Conservation (phyloP, 1,284 basidiomycete species). For the Jaminaea rosea region DNA sequence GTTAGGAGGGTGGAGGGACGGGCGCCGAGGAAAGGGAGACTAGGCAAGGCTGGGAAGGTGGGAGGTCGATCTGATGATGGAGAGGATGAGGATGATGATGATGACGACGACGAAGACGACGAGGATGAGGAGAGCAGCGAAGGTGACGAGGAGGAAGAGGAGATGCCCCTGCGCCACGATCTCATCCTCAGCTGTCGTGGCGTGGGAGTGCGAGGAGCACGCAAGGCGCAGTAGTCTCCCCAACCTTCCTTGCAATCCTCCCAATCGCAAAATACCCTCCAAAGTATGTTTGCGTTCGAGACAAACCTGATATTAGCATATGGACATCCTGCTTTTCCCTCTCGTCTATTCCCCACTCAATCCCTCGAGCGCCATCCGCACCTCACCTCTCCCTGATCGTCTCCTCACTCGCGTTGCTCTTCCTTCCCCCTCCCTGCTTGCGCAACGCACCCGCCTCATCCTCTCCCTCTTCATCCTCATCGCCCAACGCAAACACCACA, state of each 20-base stretch:
- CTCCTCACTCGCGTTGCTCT: background rate
- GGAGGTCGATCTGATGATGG: background rate
- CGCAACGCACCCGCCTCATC: background rate
- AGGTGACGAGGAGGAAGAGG: background rate
- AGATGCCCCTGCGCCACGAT: conserved; percentile 13
- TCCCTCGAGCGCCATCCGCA: too few species aligned
- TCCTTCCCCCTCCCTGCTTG: background rate
- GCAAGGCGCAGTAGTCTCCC: conserved; percentile 6
- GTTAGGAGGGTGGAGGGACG: conserved; percentile 31
- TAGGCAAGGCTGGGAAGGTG: too few species aligned
- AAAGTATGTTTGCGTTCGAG: too few species aligned
- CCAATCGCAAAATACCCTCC: too few species aligned
- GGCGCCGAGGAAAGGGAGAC: background rate
- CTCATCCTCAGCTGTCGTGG: conserved; percentile 34
- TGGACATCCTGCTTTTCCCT: too few species aligned
- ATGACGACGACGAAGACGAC: conserved; percentile 1
- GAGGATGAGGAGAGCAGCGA: conserved; percentile 12
- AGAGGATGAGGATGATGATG: background rate
- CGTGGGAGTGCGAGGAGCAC: conserved; percentile 29
- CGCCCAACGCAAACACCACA: background rate
- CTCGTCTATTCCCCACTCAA: too few species aligned
- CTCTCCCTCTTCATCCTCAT: background rate
- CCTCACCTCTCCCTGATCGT: too few species aligned
- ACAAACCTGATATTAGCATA: too few species aligned
- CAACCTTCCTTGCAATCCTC: too few species aligned